phyloP scores from a whole-genome alignment of 495 filamentous ascomycete species.

The Aspergillus egyptiacus region DNA sequence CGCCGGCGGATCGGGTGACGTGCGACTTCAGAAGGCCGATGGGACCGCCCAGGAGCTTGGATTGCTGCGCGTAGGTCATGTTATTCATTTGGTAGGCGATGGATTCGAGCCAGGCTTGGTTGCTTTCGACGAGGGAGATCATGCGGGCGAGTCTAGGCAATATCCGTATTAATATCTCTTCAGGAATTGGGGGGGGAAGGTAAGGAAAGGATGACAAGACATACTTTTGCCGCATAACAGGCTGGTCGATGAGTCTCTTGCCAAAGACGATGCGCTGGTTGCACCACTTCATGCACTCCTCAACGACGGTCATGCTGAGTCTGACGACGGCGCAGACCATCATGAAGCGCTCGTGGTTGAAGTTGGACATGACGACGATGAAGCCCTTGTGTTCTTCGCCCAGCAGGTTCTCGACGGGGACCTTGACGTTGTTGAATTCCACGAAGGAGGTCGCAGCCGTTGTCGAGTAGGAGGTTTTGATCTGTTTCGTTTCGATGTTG shows the following conservation, averaged over 20 bases:
- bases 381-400: constrained; percentile 85
- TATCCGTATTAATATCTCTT: neutral
- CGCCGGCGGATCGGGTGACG: constrained; percentile 67
- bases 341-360: constrained; percentile 76
- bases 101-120: constrained; percentile 80
- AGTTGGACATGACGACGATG: constrained; percentile 81
- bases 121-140: constrained; percentile 74
- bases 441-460: constrained; percentile 74
- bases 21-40: constrained; percentile 81
- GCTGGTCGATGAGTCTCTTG: constrained; percentile 76
- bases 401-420: constrained; percentile 71
- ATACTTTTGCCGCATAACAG: constrained; percentile 77
- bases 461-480: constrained; percentile 83
- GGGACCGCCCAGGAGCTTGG: constrained; percentile 69
- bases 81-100: constrained; percentile 85
- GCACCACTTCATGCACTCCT: constrained; percentile 85
- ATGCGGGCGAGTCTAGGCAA: constrained; percentile 70
- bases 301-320: constrained; percentile 60
- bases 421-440: constrained; percentile 82
- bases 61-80: constrained; percentile 74
- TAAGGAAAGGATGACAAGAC: constrained; percentile 1
- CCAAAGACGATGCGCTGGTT: constrained; percentile 84
- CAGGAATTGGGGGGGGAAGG: neutral
- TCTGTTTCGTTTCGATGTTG: constrained; percentile 64
- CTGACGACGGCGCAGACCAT: constrained; percentile 62